Evolutionary conservation across 345 rosid species (phyloP), one percentile per base, ranked within the genome.

Genomic region (Durio zibethinus): DNA sequence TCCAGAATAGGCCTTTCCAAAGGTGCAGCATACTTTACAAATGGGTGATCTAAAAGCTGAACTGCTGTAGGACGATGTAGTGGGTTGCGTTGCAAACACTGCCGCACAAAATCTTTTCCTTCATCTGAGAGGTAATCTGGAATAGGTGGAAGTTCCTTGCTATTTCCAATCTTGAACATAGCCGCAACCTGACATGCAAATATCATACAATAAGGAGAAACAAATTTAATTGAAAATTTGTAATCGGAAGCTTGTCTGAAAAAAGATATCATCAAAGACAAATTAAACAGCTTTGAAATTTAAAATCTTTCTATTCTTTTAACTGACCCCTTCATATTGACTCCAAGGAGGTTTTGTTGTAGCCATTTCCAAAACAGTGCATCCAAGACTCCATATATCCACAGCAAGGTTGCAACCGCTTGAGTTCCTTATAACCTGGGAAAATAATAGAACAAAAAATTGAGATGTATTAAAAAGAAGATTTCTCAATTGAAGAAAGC

Each of bases 351-450:
- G 97, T 78, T 91, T 90, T 68, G 93, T 83, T 48, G 97, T 91
- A 56, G 93, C 92, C 97, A 91, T 91, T 85, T 91, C 97, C 85
- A 90, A 83, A 74, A 91, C 93, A 40, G 94, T 91, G 80, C 97
- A 90, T 50, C 97, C 97, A 80, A 90, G 97, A 80, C 97, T 91
- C 97, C 97, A 91, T 77, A 91, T 87, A 84, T 91, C 97, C 72
- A 91, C 97, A 52, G 93, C 92, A 84, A 90, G 89, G 72, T 84
- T 87, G 85, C 90, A 85, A 68, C 93, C 92, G 67, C 64, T 85
- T 54, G 90, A 77, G 77, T 88, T 87, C 79, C 75, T 90, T 81
- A 91, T 90, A 57, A 91, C 91, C 97, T 91, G 89, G 35, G 66
- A 33, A 76, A 50, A 50, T 45, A 73, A 70, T 62, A 20, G 50